These are phyloP conservation scores for Chlamydomonas incerta DNA, from an alignment of 139 green algal genomes.

Conservation along the genomic window DNA sequence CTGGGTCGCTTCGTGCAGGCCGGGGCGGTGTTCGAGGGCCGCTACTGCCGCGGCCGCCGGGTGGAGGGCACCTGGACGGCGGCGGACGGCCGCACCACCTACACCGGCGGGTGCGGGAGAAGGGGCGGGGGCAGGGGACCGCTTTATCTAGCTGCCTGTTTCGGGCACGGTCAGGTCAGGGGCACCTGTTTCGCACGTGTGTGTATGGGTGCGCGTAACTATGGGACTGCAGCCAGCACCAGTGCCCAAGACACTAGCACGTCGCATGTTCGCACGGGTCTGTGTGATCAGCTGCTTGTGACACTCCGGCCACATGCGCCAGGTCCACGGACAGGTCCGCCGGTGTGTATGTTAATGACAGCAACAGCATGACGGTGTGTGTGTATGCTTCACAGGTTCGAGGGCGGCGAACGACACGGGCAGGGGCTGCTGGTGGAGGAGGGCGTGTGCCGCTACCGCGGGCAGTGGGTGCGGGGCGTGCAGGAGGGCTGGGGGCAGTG, in stretches of 20 bases:
- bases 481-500: background rate
- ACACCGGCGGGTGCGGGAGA: conserved; percentile 28
- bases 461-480: background rate
- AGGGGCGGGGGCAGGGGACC: no score
- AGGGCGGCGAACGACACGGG: conserved; percentile 27
- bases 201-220: background rate
- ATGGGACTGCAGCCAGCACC: background rate
- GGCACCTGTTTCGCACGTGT: no score
- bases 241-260: background rate
- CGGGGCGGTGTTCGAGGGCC: conserved; percentile 25
- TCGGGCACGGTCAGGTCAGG: background rate
- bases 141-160: no score
- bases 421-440: conserved; percentile 22
- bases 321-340: no score
- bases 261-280: no score
- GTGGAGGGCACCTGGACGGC: conserved; percentile 1
- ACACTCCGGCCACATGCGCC: no score
- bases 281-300: no score
- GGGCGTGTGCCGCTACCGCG: conserved; percentile 5
- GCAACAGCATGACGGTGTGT: background rate
- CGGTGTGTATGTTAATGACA: no score
- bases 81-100: conserved; percentile 11
- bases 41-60: background rate
- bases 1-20: conserved; percentile 11
- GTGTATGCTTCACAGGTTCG: conserved; percentile 16